Evolutionary conservation across 2,329 filamentous ascomycete species (phyloP), one percentile per base, ranked within the genome.

Genomic region (Didymella keratinophila): DNA sequence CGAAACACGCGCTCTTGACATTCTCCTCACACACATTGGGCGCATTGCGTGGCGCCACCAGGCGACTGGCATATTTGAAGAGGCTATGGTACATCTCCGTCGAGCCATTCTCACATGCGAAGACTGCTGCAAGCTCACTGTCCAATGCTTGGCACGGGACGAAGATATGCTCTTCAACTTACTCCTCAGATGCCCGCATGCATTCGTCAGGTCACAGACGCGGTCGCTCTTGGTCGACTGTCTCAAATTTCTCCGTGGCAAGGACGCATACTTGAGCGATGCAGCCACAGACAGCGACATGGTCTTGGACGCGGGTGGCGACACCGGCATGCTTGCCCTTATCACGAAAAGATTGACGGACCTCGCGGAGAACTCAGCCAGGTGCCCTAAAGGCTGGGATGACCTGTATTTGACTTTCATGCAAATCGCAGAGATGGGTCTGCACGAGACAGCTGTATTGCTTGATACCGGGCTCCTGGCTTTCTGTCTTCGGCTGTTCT

Each of bases 1-100:
- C 32, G 83, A 86, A 62, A 76, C 76, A 18, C 63, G 80, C 44
- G 84, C 85, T 2, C 79, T 91, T 67, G 76, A 79, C 14, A 81
- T 86, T 60, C 79, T 84, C 1, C 71, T 91, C 3, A 81, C 84
- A 49, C 90, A 94, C 65, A 78, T 96, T 36, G 89, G 93, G 65
- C 90, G 94, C 70, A 83, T 96, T 41, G 84, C 91, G 12, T 86
- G 89, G 44, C 86, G 92, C 56, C 83, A 86, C 4, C 92, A 90
- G 72, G 89, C 93, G 39, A 71, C 85, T 2, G 83, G 87, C 0
- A 85, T 89, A 41, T 87, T 90, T 36, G 80, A 84, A 1, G 72
- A 77, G 9, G 85, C 89, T 51, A 79, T 86, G 49, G 71, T 72
- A 2, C 78, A 86, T 25, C 71, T 90, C 14, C 76, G 79, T 12